Percentiles rank a stretch among this genome's conserved stretches.
Conservation (phyloP, 441 rosid species). For the Adansonia rubrostipa region DNA sequence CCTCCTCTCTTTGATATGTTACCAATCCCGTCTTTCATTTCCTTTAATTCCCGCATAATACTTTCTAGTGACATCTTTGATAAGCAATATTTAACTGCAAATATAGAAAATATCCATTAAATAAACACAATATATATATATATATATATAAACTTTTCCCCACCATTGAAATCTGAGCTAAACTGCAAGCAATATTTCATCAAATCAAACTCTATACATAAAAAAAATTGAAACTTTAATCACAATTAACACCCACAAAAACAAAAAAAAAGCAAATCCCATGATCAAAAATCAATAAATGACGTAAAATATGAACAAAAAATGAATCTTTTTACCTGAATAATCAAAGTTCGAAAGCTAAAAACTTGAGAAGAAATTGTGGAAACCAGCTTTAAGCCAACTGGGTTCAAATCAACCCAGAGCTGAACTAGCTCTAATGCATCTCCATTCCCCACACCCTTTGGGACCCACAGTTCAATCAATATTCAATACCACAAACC, state of each 20-base stretch:
- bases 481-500: constrained; percentile 11
- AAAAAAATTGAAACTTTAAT: background rate
- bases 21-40: constrained; percentile 79
- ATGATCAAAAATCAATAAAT: background rate
- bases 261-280: background rate
- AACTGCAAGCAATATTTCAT: background rate
- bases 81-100: constrained; percentile 37
- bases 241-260: background rate
- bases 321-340: background rate
- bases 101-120: background rate
- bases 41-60: constrained; percentile 81
- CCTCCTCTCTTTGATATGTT: constrained; percentile 62
- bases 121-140: background rate
- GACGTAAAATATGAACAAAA: background rate
- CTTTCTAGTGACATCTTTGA: constrained; percentile 72
- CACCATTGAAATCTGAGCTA: background rate
- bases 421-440: constrained; percentile 22
- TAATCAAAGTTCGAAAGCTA: background rate
- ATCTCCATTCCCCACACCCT: background rate
- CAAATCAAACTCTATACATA: background rate
- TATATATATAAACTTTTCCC: background rate
- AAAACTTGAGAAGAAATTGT: background rate
- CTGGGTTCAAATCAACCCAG: constrained; percentile 14
- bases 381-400: constrained; percentile 7
- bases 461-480: constrained; percentile 6